phyloP scores from a whole-genome alignment of 2,329 filamentous ascomycete species.

The Penicillium sp. region DNA sequence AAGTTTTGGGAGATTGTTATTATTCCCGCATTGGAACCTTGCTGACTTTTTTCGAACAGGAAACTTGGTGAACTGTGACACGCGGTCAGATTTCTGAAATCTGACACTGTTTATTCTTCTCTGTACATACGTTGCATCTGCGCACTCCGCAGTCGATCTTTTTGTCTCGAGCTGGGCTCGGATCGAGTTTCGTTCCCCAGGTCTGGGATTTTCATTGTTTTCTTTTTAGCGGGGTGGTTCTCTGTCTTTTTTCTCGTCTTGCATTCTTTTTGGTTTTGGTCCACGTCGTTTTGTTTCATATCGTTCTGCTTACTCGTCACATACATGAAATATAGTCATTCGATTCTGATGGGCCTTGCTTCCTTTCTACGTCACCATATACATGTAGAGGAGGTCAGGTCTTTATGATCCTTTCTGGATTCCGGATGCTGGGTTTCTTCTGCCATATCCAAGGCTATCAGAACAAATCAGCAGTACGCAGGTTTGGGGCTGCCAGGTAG shows the following conservation, averaged over 20 bases:
- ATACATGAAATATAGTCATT: too few relatives aligned
- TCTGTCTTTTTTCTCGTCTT: conserved; percentile 2
- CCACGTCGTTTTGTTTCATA: too few relatives aligned
- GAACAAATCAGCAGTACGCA: too few relatives aligned
- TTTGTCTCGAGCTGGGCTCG: not conserved
- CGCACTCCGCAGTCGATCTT: not conserved
- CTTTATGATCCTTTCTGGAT: too few relatives aligned
- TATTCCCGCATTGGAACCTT: not conserved
- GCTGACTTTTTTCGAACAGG: conserved; percentile 22
- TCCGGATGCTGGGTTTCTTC: too few relatives aligned
- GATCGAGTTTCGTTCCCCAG: not conserved
- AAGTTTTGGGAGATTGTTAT: conserved; percentile 26
- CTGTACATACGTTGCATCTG: conserved; percentile 2
- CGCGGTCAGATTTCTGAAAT: not conserved
- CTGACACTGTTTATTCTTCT: not conserved
- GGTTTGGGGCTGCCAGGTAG: too few relatives aligned
- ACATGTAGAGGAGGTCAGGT: too few relatives aligned
- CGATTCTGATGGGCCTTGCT: too few relatives aligned
- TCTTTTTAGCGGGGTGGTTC: conserved; percentile 25
- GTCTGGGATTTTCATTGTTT: not conserved
- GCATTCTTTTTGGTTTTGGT: too few relatives aligned
- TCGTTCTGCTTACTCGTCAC: too few relatives aligned
- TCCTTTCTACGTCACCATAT: too few relatives aligned
- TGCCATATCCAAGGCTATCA: too few relatives aligned
- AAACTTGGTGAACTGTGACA: conserved; percentile 36